Percentiles rank a stretch among this genome's conserved stretches.
phyloP scores from a whole-genome alignment of 148 eudicot genomes.

The Diospyros lotus region DNA sequence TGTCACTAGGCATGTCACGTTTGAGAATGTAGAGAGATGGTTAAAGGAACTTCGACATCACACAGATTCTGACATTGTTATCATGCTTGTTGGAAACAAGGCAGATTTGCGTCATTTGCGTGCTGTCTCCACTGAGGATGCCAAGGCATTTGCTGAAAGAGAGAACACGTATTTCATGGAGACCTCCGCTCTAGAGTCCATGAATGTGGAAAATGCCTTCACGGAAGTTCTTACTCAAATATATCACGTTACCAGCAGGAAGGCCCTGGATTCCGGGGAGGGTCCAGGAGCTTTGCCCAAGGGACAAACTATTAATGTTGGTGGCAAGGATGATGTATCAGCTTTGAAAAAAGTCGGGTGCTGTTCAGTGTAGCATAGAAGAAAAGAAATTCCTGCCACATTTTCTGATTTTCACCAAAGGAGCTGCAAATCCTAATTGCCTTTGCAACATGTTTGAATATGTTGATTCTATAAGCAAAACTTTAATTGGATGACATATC shows the following conservation, averaged over 20 bases:
- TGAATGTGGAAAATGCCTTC: background rate
- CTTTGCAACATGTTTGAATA: slow-evolving; percentile 9
- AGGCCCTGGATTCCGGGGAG: slow-evolving; percentile 34
- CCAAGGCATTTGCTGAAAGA: slow-evolving; percentile 35
- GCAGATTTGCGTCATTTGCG: slow-evolving; percentile 35
- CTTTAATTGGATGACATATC: background rate
- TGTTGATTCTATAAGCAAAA: background rate
- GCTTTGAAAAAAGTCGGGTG: slow-evolving; percentile 37
- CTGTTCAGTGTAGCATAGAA: slow-evolving; percentile 26
- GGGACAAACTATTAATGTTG: slow-evolving; percentile 31
- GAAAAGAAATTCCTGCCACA: background rate
- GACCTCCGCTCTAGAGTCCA: slow-evolving; percentile 34
- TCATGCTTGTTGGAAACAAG: slow-evolving; percentile 40
- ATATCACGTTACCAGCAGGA: slow-evolving; percentile 31
- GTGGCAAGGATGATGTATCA: slow-evolving; percentile 37
- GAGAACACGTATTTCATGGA: slow-evolving; percentile 32
- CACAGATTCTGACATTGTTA: slow-evolving; percentile 34
- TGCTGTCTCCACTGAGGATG: slow-evolving; percentile 33
- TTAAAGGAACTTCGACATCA: slow-evolving; percentile 37
- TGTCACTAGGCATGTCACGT: slow-evolving; percentile 18
- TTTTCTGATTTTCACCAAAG: background rate
- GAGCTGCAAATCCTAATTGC: background rate
- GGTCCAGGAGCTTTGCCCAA: slow-evolving; percentile 33
- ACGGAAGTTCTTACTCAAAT: slow-evolving; percentile 37
- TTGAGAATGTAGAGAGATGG: too few species aligned